These are phyloP conservation scores for Phytophthora pini DNA, from an alignment of 352 stramenopile species.

Conservation along the genomic window DNA sequence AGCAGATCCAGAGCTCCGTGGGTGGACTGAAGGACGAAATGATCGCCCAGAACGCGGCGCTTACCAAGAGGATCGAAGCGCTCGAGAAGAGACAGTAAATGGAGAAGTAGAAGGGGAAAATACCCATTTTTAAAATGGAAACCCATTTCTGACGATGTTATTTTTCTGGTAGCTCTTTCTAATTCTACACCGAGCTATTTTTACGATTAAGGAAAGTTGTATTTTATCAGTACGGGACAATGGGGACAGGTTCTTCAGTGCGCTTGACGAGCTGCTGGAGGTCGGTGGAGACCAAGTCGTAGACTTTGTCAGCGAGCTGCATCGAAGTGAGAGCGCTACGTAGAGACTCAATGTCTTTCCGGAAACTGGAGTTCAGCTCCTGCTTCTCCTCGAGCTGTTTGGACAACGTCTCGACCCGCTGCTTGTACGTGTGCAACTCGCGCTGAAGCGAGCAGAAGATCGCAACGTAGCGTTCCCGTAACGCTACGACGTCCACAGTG, in stretches of 20 bases:
- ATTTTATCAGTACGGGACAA: conserved; percentile 10
- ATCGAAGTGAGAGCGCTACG: conserved; percentile 68
- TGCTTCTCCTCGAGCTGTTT: conserved; percentile 65
- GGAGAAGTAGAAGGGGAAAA: neutral
- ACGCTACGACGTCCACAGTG: conserved; percentile 36
- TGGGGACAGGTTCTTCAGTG: conserved; percentile 16
- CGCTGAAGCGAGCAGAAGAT: conserved; percentile 75
- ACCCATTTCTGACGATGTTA: conserved; percentile 22
- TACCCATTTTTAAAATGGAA: neutral
- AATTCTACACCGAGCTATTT: conserved; percentile 11
- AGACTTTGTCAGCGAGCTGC: conserved; percentile 68
- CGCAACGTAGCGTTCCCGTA: conserved; percentile 63
- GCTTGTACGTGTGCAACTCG: conserved; percentile 65
- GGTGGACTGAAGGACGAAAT: conserved; percentile 72
- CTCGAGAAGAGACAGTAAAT: conserved; percentile 74
- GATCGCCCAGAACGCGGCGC: conserved; percentile 68
- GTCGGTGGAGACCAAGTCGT: conserved; percentile 61
- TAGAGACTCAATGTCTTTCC: conserved; percentile 69
- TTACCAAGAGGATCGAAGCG: conserved; percentile 78
- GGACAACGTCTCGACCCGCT: conserved; percentile 52
- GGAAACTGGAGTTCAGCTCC: conserved; percentile 65
- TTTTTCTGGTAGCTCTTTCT: conserved; percentile 1
- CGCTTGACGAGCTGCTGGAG: conserved; percentile 51
- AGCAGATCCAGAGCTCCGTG: conserved; percentile 74
- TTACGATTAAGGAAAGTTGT: no score